Evolutionary conservation across 1,139 yeast species (phyloP).

Genomic region (Protomyces lactucae-debilis): DNA sequence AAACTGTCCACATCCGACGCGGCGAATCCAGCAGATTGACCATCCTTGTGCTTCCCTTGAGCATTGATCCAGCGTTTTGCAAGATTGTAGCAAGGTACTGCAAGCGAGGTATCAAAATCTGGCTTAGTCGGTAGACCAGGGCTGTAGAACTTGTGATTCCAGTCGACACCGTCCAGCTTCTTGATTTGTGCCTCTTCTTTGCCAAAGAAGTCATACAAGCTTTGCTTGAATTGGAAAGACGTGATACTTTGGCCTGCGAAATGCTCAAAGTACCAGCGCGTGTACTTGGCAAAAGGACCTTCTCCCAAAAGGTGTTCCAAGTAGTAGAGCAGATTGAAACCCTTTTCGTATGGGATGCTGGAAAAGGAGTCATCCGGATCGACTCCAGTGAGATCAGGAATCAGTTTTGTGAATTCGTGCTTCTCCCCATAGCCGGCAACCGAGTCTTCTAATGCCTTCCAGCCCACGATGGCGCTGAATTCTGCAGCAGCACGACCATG

Average conservation of each 20-base stretch:
- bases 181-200: slow-evolving; percentile 40
- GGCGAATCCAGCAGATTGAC: slow-evolving; percentile 38
- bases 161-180: slow-evolving; percentile 63
- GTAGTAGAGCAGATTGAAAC: slow-evolving; percentile 69
- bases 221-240: slow-evolving; percentile 72
- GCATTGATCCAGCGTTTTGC: slow-evolving; percentile 60
- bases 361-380: slow-evolving; percentile 92
- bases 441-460: slow-evolving; percentile 71
- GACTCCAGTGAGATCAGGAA: slow-evolving; percentile 38
- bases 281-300: slow-evolving; percentile 66
- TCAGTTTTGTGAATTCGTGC: slow-evolving; percentile 26
- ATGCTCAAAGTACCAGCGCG: slow-evolving; percentile 67
- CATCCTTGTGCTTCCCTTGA: slow-evolving; percentile 33
- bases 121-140: slow-evolving; percentile 86
- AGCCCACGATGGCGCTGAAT: slow-evolving; percentile 78
- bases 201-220: slow-evolving; percentile 55
- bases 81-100: slow-evolving; percentile 62
- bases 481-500: slow-evolving; percentile 77
- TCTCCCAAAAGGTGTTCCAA: slow-evolving; percentile 61
- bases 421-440: slow-evolving; percentile 57
- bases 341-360: slow-evolving; percentile 68
- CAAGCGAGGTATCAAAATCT: slow-evolving; percentile 68
- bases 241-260: slow-evolving; percentile 70
- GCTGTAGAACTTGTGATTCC: slow-evolving; percentile 75
- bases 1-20: slow-evolving; percentile 51